phyloP scores from a whole-genome alignment of 192 early-diverging fungal genomes.

The Rhizoclosmatium sp. region DNA sequence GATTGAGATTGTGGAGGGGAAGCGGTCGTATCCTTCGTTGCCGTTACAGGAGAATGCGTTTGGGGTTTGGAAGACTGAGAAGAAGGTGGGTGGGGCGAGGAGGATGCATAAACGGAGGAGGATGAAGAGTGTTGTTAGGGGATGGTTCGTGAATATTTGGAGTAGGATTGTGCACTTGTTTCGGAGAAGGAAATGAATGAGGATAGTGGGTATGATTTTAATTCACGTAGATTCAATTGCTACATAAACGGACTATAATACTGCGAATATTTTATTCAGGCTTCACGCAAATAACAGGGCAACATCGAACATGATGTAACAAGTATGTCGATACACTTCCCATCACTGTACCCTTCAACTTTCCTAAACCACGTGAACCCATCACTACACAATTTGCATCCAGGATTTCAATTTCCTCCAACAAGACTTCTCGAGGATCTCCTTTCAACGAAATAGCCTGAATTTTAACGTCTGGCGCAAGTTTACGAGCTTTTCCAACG shows the following conservation, averaged over 20 bases:
- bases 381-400: slow-evolving; percentile 36
- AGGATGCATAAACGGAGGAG: background rate
- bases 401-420: slow-evolving; percentile 1
- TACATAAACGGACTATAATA: background rate
- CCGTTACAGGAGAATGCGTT: background rate
- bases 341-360: slow-evolving; percentile 26
- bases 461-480: slow-evolving; percentile 1
- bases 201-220: background rate
- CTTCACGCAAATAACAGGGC: slow-evolving; percentile 33
- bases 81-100: background rate
- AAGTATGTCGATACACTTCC: slow-evolving; percentile 26
- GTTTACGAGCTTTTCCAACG: slow-evolving; percentile 5
- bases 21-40: slow-evolving; percentile 29
- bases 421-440: background rate
- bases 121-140: background rate
- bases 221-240: background rate
- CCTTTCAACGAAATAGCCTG: slow-evolving; percentile 23
- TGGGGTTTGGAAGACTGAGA: background rate
- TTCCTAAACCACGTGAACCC: slow-evolving; percentile 33
- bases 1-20: slow-evolving; percentile 29
- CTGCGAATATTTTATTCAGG: background rate
- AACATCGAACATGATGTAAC: slow-evolving; percentile 8
- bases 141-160: background rate
- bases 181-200: background rate
- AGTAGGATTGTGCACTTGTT: background rate